Conservation (phyloP, 2,329 filamentous ascomycete species). For the Penicillium sp. region DNA sequence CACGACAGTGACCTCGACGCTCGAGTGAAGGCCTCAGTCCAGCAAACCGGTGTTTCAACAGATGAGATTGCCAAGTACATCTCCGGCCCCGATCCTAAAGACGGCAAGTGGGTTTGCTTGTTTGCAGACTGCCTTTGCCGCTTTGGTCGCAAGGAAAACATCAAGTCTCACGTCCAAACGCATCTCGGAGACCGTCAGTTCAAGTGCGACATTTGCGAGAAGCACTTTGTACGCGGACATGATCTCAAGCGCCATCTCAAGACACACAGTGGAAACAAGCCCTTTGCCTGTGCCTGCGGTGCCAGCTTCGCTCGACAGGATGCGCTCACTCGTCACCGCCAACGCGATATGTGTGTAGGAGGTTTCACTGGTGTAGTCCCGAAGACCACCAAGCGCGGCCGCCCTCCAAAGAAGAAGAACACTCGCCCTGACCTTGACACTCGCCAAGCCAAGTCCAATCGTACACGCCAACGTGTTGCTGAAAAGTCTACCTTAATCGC, state of each 20-base stretch:
- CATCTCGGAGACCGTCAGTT: constrained; percentile 96
- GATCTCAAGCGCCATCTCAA: constrained; percentile 96
- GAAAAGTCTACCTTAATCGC: constrained; percentile 38
- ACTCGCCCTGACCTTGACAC: constrained; percentile 59
- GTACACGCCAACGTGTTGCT: constrained; percentile 49
- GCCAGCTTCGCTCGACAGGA: constrained; percentile 95
- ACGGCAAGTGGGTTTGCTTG: constrained; percentile 77
- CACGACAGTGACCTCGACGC: constrained; percentile 53
- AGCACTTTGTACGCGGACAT: constrained; percentile 95
- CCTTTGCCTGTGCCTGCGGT: constrained; percentile 90
- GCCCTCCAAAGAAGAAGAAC: constrained; percentile 62
- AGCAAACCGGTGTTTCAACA: constrained; percentile 78
- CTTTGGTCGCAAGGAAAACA: constrained; percentile 98
- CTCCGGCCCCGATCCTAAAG: constrained; percentile 66
- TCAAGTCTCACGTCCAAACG: constrained; percentile 97
- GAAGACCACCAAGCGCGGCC: constrained; percentile 65
- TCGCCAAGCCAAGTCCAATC: constrained; percentile 56
- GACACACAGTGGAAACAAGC: constrained; percentile 94
- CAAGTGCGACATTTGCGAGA: constrained; percentile 86
- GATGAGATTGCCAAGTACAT: constrained; percentile 81
- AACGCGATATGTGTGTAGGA: constrained; percentile 94
- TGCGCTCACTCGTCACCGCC: constrained; percentile 87
- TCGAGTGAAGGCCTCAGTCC: constrained; percentile 61
- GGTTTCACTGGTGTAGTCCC: constrained; percentile 79
- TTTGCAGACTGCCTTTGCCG: constrained; percentile 78